These are phyloP conservation scores for Pythium apleroticum DNA, from an alignment of 352 stramenopile species.

Conservation along the genomic window DNA sequence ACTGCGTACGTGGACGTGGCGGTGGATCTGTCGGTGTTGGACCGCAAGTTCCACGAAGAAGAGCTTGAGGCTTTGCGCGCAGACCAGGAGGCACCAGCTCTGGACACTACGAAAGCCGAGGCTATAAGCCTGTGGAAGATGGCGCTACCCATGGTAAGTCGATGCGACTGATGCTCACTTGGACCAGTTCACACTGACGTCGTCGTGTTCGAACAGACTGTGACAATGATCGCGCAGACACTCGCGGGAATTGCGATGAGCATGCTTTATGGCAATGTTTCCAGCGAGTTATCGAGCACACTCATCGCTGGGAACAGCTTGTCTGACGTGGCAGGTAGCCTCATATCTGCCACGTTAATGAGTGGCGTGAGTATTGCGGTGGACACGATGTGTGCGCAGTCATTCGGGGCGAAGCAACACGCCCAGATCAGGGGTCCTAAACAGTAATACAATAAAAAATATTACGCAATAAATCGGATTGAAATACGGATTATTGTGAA, in stretches of 20 bases:
- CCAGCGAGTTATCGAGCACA: slow-evolving; percentile 16
- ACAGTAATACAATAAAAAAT: too few relatives aligned
- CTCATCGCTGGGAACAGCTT: slow-evolving; percentile 33
- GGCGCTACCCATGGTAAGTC: slow-evolving; percentile 19
- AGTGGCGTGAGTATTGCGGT: slow-evolving; percentile 32
- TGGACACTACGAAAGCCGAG: slow-evolving; percentile 19
- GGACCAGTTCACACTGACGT: background rate
- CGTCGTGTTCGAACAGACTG: background rate
- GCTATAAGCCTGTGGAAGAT: slow-evolving; percentile 5
- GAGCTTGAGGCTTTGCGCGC: background rate
- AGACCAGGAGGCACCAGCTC: background rate
- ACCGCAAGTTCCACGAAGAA: background rate
- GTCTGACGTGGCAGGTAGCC: slow-evolving; percentile 12
- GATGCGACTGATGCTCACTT: background rate
- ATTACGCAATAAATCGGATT: too few relatives aligned
- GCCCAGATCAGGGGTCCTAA: slow-evolving; percentile 25
- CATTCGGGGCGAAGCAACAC: slow-evolving; percentile 34
- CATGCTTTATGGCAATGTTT: slow-evolving; percentile 33
- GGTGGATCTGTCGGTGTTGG: background rate
- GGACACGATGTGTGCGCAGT: slow-evolving; percentile 44
- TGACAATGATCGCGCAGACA: slow-evolving; percentile 8
- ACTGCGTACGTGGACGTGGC: slow-evolving; percentile 2
- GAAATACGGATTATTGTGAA: too few relatives aligned
- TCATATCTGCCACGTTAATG: slow-evolving; percentile 23
- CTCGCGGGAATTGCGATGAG: slow-evolving; percentile 10